Evolutionary conservation across 306 rosid species (phyloP).

Genomic region (Abrus pulchellus): DNA sequence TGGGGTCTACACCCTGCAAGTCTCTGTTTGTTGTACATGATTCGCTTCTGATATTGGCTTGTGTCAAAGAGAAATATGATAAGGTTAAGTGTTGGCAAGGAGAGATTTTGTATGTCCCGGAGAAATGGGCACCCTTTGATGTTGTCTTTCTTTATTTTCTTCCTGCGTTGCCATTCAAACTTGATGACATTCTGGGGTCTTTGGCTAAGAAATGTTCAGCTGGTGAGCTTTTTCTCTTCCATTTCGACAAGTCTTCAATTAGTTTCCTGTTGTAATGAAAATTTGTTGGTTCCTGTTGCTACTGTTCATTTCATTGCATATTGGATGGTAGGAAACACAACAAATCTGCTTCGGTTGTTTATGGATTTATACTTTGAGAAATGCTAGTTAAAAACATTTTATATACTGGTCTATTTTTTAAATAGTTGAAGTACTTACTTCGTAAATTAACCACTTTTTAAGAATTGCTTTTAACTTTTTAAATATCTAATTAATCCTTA

Average conservation of each 20-base stretch:
- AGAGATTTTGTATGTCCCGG: slow-evolving; percentile 74
- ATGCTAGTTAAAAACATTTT: neutral
- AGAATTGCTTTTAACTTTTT: too few species aligned
- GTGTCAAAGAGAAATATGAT: slow-evolving; percentile 79
- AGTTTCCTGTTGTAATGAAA: neutral
- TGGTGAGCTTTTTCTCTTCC: slow-evolving; percentile 53
- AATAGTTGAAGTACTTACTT: too few species aligned
- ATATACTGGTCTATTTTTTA: too few species aligned
- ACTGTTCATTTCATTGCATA: neutral
- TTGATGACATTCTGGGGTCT: slow-evolving; percentile 64
- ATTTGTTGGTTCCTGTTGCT: neutral
- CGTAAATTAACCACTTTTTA: too few species aligned
- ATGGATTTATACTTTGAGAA: neutral
- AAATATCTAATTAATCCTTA: too few species aligned
- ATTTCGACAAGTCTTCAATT: neutral
- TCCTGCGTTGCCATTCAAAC: slow-evolving; percentile 77
- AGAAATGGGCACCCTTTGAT: slow-evolving; percentile 80
- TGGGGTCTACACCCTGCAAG: slow-evolving; percentile 53
- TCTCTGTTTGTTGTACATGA: slow-evolving; percentile 74
- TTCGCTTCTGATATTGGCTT: slow-evolving; percentile 74
- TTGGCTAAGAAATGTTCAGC: slow-evolving; percentile 65
- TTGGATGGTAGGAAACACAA: slow-evolving; percentile 10
- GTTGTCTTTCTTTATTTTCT: slow-evolving; percentile 84
- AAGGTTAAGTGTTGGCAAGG: slow-evolving; percentile 96
- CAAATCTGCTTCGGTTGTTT: slow-evolving; percentile 11